These are phyloP conservation scores for Juncus effusus DNA, from an alignment of 176 grass and related monocot genomes.

Conservation along the genomic window DNA sequence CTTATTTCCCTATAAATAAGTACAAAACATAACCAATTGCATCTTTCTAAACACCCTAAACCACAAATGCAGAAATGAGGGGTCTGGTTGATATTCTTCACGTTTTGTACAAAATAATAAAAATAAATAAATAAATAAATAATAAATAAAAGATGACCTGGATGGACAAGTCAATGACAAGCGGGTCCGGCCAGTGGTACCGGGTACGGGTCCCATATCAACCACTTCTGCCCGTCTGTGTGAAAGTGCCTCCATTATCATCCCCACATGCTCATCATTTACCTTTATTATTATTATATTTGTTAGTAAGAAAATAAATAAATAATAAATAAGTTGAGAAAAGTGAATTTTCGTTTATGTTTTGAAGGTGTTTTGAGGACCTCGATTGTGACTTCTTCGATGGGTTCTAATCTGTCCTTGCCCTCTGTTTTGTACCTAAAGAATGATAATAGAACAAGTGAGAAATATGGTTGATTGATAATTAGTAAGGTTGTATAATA, in stretches of 20 bases:
- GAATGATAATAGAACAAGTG: conserved; percentile 15
- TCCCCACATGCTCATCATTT: conserved; percentile 91
- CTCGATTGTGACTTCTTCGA: conserved; percentile 99
- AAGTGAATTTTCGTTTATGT: conserved; percentile 16
- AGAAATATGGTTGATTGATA: too few species aligned
- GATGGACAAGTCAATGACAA: conserved; percentile 93
- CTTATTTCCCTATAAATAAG: too few species aligned
- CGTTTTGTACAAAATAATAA: neutral
- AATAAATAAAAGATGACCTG: conserved; percentile 41
- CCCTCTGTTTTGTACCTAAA: conserved; percentile 86
- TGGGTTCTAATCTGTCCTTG: conserved; percentile 71
- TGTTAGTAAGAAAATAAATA: neutral
- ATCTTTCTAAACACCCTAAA: too few species aligned
- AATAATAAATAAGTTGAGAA: conserved; percentile 29
- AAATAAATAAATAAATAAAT: conserved; percentile 2
- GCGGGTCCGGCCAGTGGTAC: conserved; percentile 68
- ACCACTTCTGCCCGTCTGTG: conserved; percentile 76
- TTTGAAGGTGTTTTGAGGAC: conserved; percentile 37
- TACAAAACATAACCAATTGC: too few species aligned
- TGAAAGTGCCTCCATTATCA: conserved; percentile 89
- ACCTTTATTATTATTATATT: conserved; percentile 47
- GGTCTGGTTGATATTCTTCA: too few species aligned
- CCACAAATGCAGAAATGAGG: too few species aligned
- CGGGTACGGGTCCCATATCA: conserved; percentile 96
- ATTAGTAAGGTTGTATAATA: too few species aligned